phyloP scores from a whole-genome alignment of 441 rosid species.

The Viola pubescens region DNA sequence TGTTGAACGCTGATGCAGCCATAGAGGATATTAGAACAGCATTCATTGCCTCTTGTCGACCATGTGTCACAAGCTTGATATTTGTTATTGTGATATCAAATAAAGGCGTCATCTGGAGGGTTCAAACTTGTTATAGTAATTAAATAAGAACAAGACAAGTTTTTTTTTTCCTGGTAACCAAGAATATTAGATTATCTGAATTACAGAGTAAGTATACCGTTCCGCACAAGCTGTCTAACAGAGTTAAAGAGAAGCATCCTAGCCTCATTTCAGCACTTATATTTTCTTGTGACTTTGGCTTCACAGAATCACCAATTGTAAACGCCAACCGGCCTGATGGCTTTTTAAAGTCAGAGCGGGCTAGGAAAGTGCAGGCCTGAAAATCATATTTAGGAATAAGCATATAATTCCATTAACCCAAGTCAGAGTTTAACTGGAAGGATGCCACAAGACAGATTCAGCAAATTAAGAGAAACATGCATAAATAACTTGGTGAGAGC shows the following conservation, averaged over 20 bases:
- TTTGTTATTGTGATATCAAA: conserved; percentile 86
- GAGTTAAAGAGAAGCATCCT: conserved; percentile 79
- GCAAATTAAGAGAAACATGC: too few species aligned
- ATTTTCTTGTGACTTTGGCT: conserved; percentile 85
- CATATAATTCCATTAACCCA: conserved; percentile 10
- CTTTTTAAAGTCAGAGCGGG: conserved; percentile 77
- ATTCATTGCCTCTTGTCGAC: conserved; percentile 92
- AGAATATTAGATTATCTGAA: neutral
- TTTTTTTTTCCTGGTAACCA: too few species aligned
- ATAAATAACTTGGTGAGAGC: too few species aligned
- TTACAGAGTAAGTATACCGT: conserved; percentile 49
- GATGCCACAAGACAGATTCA: neutral
- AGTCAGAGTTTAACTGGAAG: conserved; percentile 12
- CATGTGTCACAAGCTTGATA: conserved; percentile 96
- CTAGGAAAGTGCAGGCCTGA: conserved; percentile 98
- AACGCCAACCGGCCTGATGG: conserved; percentile 81
- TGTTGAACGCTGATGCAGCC: conserved; percentile 93
- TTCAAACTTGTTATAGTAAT: conserved; percentile 22
- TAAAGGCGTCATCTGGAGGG: conserved; percentile 84
- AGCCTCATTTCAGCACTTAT: conserved; percentile 81
- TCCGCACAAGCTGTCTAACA: conserved; percentile 87
- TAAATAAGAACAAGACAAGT: neutral
- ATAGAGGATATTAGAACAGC: conserved; percentile 90
- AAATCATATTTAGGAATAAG: conserved; percentile 18
- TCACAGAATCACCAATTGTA: conserved; percentile 77